Evolutionary conservation across 768 basidiomycete genomes (phyloP), one percentile per base, ranked within the genome.

Genomic region (Collybiopsis confluens): DNA sequence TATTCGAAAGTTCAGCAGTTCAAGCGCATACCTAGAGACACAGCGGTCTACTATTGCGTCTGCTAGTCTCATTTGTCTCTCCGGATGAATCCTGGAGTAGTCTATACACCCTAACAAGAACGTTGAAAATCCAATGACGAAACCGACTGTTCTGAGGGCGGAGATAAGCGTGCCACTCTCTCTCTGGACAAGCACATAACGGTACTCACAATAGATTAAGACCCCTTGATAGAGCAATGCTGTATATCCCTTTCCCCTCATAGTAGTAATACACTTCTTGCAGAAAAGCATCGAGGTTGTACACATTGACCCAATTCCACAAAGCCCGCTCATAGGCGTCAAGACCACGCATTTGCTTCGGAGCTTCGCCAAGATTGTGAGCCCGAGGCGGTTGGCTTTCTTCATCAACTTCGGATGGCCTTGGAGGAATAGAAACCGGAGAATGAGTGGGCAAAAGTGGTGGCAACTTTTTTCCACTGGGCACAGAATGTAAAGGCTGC

Each of bases 261-360:
- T 99, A 99, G 68, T 98, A 99, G 42, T 79, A 77, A 68, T 99
- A 98, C 36, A 92, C 92, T 58, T 98, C 93, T 69, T 96, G 92
- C 26, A 99, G 71, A 68, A 95, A 99, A 7, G 85, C 86, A 63
- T 99, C 97, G 36, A 99, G 78, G 65, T 99, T 98, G 65, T 93
- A 92, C 11, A 98, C 93, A 65, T 99, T 99, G 55, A 98, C 93
- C 97, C 97, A 99, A 54, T 90, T 89, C 97, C 97, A 99, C 45
- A 98, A 69, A 1, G 97, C 97, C 55, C 85, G 86, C 68, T 99
- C 94, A 63, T 90, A 86, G 11, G 84, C 83, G 62, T 93, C 88
- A 42, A 93, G 66, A 8, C 90, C 88, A 47, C 82, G 79, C 78
- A 85, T 80, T 40, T 71, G 75, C 56, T 73, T 82, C 18, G 70